Evolutionary conservation across 208 protist genomes (phyloP), one percentile per base, ranked within the genome.

Genomic region (Leishmania tarentolae): DNA sequence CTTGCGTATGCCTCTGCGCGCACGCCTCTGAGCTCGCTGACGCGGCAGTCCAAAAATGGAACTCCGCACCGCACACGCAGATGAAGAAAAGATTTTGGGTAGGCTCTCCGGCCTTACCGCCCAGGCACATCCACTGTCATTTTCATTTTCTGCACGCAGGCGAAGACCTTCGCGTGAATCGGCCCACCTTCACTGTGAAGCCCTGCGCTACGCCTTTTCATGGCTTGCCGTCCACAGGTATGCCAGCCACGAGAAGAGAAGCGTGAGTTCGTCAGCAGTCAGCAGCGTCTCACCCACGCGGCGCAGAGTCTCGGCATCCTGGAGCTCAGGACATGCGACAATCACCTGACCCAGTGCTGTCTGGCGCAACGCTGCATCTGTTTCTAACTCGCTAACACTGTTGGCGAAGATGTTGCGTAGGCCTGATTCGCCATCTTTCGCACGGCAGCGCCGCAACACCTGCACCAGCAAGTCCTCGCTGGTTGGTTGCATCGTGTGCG

Each of bases 311-410:
- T 83, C 82, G 4, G 68, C 50, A 59, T 89, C 78, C 40, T 91
- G 85, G 71, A 91, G 81, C 40, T 72, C 61, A 11, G 78, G 70
- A 28, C 85, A 85, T 17, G 75, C 63, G 7, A 83, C 28, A 19
- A 97, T 46, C 74, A 91, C 86, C 57, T 83, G 74, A 0, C 92
- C 93, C 59, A 91, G 83, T 28, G 93, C 91, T 37, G 92, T 95
- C 57, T 61, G 40, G 63, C 85, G 81, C 77, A 95, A 65, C 8
- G 66, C 72, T 44, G 68, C 65, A 15, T 87, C 75, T 77, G 86
- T 89, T 68, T 97, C 93, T 3, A 84, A 86, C 79, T 97, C 93
- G 76, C 92, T 94, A 63, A 90, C 84, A 37, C 87, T 90, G 75
- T 90, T 83, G 4, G 69, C 65, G 57, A 86, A 77, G 37, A 93